Conservation (phyloP, 768 basidiomycete genomes). For the Fistulinella prunicolor region DNA sequence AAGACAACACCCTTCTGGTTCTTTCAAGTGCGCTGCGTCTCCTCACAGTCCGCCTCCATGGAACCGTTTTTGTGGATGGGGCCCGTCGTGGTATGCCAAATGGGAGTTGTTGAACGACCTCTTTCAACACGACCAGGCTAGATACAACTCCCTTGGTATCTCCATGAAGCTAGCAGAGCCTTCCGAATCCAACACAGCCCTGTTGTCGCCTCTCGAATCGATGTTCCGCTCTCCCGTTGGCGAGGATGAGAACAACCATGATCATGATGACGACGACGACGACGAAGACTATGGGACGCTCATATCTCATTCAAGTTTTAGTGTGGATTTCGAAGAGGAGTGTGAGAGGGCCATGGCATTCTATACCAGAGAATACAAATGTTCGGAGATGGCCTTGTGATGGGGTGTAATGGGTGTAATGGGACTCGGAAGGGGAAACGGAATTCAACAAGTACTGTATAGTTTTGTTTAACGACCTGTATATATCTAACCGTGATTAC, state of each 20-base stretch:
- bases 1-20: background rate
- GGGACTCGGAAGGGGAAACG: background rate
- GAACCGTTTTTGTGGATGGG: constrained; percentile 33
- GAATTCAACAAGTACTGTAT: constrained; percentile 9
- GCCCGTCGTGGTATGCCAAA: constrained; percentile 49
- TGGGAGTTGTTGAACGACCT: constrained; percentile 53
- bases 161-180: background rate
- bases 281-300: constrained; percentile 29
- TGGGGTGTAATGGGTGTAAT: no score
- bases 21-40: constrained; percentile 9
- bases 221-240: constrained; percentile 23
- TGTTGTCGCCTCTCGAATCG: constrained; percentile 1
- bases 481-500: constrained; percentile 16
- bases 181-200: background rate
- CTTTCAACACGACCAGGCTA: constrained; percentile 31
- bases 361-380: constrained; percentile 14
- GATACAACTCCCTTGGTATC: background rate
- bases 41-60: constrained; percentile 7
- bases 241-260: constrained; percentile 19
- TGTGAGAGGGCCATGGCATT: constrained; percentile 27
- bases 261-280: constrained; percentile 21
- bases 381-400: background rate
- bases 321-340: constrained; percentile 22
- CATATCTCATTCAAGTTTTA: constrained; percentile 16
- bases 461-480: constrained; percentile 17